These are phyloP conservation scores for Thelonectria olida DNA, from an alignment of 2,329 filamentous ascomycete genomes.

Conservation along the genomic window DNA sequence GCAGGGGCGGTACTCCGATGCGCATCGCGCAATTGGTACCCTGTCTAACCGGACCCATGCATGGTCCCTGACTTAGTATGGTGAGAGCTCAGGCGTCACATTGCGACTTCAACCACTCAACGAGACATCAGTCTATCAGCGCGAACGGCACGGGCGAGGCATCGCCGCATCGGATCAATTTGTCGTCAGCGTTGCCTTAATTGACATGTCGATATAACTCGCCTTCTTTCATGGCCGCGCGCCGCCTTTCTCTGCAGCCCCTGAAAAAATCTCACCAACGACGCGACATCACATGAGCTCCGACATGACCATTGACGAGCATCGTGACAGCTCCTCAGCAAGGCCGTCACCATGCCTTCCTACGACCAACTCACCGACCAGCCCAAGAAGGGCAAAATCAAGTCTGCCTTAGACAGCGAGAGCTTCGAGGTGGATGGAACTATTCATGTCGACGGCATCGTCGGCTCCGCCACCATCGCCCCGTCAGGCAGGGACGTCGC, in stretches of 20 bases:
- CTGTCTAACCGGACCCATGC: not conserved
- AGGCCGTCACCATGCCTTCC: conserved; percentile 55
- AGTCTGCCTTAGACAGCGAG: conserved; percentile 81
- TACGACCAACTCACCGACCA: conserved; percentile 56
- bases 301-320: conserved; percentile 40
- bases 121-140: conserved; percentile 3
- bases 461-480: conserved; percentile 92
- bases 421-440: conserved; percentile 88
- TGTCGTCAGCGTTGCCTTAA: not conserved
- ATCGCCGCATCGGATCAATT: not conserved
- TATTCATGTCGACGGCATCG: conserved; percentile 81
- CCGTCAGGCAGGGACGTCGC: conserved; percentile 91
- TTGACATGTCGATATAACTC: conserved; percentile 5
- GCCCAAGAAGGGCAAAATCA: conserved; percentile 67
- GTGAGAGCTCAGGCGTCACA: conserved; percentile 15
- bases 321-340: conserved; percentile 30
- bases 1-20: conserved; percentile 24
- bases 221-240: conserved; percentile 23
- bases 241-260: conserved; percentile 14
- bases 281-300: conserved; percentile 20
- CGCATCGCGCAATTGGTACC: conserved; percentile 11
- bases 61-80: conserved; percentile 8
- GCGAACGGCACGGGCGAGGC: not conserved
- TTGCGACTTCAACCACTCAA: conserved; percentile 12
- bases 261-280: conserved; percentile 12